A percentile compares a stretch with the other conserved stretches of the same genome.
These are phyloP conservation scores for Lolium perenne DNA, from an alignment of 176 grass and related monocot species.

Conservation along the genomic window DNA sequence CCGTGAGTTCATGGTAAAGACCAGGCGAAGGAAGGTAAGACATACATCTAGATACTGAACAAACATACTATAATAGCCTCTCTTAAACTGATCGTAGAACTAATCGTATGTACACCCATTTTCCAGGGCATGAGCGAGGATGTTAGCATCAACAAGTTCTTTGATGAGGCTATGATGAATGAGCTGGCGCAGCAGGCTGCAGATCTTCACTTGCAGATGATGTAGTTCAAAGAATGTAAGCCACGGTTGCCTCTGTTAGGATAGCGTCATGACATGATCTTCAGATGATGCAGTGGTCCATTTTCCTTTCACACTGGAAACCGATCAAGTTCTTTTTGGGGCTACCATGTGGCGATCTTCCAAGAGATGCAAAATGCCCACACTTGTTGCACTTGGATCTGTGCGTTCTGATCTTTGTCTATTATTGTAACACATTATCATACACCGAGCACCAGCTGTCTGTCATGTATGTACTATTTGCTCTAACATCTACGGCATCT, in stretches of 20 bases:
- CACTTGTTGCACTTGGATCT: constrained; percentile 3
- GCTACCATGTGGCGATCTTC: constrained; percentile 3
- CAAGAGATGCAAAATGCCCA: neutral
- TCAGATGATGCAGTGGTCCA: neutral
- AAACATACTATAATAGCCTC: neutral
- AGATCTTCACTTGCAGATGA: constrained; percentile 86
- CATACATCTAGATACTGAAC: constrained; percentile 2
- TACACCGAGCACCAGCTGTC: neutral
- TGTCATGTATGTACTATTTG: constrained; percentile 43
- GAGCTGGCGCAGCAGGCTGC: constrained; percentile 96
- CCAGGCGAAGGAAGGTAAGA: constrained; percentile 76
- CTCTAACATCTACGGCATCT: constrained; percentile 29
- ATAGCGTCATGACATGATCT: neutral
- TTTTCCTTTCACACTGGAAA: neutral
- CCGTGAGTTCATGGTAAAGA: constrained; percentile 98
- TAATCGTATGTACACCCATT: constrained; percentile 21
- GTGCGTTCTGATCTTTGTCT: constrained; percentile 7
- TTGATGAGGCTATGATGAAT: constrained; percentile 95
- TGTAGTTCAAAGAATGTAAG: constrained; percentile 44
- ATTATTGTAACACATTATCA: neutral
- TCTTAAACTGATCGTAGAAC: constrained; percentile 18
- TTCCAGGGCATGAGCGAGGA: constrained; percentile 98
- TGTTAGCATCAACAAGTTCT: constrained; percentile 98
- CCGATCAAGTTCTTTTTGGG: neutral
- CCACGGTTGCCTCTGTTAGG: neutral